These are phyloP conservation scores for Teunomyces kruisii DNA, from an alignment of 805 yeast species.

Conservation along the genomic window DNA sequence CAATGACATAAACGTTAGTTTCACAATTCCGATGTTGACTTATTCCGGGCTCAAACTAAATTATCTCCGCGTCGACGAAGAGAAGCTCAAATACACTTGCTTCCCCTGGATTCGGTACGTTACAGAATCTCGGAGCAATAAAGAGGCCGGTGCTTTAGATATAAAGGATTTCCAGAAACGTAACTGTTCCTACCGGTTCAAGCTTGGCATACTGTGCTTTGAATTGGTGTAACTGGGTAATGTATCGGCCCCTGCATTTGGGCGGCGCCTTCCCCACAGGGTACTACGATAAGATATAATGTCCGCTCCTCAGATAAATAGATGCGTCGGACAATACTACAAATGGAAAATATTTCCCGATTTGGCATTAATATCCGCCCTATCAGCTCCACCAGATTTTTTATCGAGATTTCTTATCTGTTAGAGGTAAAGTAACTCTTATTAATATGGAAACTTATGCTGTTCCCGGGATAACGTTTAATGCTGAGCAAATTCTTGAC, in stretches of 20 bases:
- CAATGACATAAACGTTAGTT: constrained; percentile 28
- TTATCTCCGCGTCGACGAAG: constrained; percentile 66
- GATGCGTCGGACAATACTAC: constrained; percentile 1
- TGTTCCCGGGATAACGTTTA: background rate
- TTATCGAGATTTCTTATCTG: constrained; percentile 1
- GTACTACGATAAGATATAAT: background rate
- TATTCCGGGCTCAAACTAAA: constrained; percentile 67
- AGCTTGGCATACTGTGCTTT: constrained; percentile 21
- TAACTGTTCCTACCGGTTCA: constrained; percentile 20
- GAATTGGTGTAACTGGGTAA: constrained; percentile 1
- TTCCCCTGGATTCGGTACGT: constrained; percentile 79
- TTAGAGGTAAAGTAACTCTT: background rate
- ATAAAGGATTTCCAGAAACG: background rate
- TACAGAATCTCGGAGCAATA: constrained; percentile 8
- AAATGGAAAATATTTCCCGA: background rate
- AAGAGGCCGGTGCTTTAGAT: background rate
- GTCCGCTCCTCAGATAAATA: background rate
- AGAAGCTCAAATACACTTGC: constrained; percentile 57
- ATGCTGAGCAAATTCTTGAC: background rate
- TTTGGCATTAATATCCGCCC: background rate
- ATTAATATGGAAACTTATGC: constrained; percentile 1
- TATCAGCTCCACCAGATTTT: background rate
- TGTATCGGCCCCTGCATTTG: background rate
- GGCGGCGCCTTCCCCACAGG: background rate
- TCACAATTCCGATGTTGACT: constrained; percentile 48